A percentile compares a stretch with the other conserved stretches of the same genome.
phyloP scores from a whole-genome alignment of 306 rosid species.

The Geum urbanum region DNA sequence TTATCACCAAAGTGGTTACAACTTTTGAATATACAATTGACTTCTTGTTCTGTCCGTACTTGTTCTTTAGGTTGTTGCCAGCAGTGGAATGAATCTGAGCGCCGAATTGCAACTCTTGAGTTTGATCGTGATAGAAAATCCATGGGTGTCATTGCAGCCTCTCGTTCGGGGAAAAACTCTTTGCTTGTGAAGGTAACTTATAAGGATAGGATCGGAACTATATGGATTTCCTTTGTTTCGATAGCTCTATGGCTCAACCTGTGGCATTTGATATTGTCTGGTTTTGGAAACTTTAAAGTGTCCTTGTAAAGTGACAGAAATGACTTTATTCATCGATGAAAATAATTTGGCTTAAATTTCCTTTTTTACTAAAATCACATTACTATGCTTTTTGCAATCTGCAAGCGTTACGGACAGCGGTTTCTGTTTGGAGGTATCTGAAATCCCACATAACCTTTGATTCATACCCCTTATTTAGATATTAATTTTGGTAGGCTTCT shows the following conservation, averaged over 20 bases:
- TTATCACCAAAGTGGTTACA: neutral
- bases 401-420: neutral
- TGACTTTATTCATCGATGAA: neutral
- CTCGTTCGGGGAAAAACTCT: conserved; percentile 45
- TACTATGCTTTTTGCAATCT: neutral
- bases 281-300: neutral
- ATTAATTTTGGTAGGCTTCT: neutral
- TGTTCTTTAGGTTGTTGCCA: conserved; percentile 52
- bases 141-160: conserved; percentile 70
- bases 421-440: neutral
- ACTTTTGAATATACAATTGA: neutral
- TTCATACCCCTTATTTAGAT: neutral
- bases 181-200: conserved; percentile 69
- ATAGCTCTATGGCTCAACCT: neutral
- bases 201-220: neutral
- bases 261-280: neutral
- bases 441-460: neutral
- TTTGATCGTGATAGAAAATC: conserved; percentile 86
- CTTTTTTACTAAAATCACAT: neutral
- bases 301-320: neutral
- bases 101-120: conserved; percentile 73
- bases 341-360: neutral
- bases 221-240: neutral
- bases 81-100: conserved; percentile 54
- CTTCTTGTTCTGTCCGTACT: conserved; percentile 12